phyloP scores from a whole-genome alignment of 768 basidiomycete genomes.

The Calocybe indica region DNA sequence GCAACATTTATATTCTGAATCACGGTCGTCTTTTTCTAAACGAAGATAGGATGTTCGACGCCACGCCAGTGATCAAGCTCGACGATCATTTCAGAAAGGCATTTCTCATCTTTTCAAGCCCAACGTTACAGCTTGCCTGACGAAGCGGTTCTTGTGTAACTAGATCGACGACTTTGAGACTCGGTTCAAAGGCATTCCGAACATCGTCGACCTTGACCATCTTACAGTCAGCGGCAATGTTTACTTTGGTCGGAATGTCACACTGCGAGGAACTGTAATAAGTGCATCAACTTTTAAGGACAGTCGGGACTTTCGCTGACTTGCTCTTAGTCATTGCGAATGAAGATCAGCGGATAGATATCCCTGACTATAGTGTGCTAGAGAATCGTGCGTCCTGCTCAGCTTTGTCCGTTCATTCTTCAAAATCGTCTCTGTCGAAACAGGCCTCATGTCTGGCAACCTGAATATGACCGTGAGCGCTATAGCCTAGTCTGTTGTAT shows the following conservation, averaged over 20 bases:
- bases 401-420: neutral
- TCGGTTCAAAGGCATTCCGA: constrained; percentile 77
- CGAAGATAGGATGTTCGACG: constrained; percentile 55
- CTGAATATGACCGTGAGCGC: constrained; percentile 60
- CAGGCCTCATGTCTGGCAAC: constrained; percentile 67
- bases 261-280: constrained; percentile 75
- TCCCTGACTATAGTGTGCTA: constrained; percentile 59
- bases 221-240: constrained; percentile 78
- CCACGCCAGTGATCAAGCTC: constrained; percentile 76
- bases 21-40: constrained; percentile 71
- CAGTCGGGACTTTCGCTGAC: neutral
- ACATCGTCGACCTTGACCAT: constrained; percentile 75
- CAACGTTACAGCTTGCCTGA: constrained; percentile 24
- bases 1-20: constrained; percentile 70
- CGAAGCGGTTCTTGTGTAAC: neutral
- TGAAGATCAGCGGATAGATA: constrained; percentile 59
- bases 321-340: constrained; percentile 42
- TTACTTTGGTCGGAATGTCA: constrained; percentile 65
- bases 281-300: constrained; percentile 21
- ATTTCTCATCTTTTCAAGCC: neutral
- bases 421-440: constrained; percentile 21
- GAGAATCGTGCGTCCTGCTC: constrained; percentile 40
- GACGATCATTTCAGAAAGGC: constrained; percentile 85
- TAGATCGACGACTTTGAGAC: constrained; percentile 69
- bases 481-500: neutral